Base-by-base conservation (phyloP, 2,329 filamentous ascomycete species). In the Hirsutella minnesotensis region DNA sequence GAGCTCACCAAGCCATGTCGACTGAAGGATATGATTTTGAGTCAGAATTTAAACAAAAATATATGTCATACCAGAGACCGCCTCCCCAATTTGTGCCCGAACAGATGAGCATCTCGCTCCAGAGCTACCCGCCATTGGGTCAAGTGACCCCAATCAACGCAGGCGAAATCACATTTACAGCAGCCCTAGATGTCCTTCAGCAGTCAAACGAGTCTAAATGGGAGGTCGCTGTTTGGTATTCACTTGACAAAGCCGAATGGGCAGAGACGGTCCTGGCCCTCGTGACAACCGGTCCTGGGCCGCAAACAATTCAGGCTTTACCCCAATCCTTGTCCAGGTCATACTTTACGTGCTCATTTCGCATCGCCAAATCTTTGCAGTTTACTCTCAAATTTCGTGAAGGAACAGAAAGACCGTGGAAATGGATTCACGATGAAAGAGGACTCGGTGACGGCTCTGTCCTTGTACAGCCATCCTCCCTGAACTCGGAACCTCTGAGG, bases 171-270 rank as follows among this genome's bases (percentile, higher is more conserved):
- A 57, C 59, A 1, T 81, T 95, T 50, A 80, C 75, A 1, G 80
- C 83, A 7, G 61, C 89, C 12, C 68, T 94, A 27, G 80, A 89
- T 51, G 75, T 81, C 35, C 75, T 76, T 34, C 61, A 59, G 19
- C 67, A 66, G 30, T 72, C 72, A 38, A 67, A 69, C 8, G 63
- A 73, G 15, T 66, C 77, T 47, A 54, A 69, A 18, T 92, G 85
- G 81, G 74, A 92, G 51, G 75, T 87, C 27, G 75, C 76, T 15
- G 62, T 94, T 8, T 94, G 87, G 86, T 77, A 86, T 44, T 71
- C 70, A 4, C 48, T 54, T 48, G 79, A 83, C 51, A 73, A 75
- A 41, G 57, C 64, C 21, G 67, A 69, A 50, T 68, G 73, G 78
- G 47, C 63, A 61, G 65, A 89, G 69, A 74, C 65, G 16, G 44